These are phyloP conservation scores for Neurospora discreta DNA, from an alignment of 495 filamentous ascomycete genomes.

Conservation along the genomic window DNA sequence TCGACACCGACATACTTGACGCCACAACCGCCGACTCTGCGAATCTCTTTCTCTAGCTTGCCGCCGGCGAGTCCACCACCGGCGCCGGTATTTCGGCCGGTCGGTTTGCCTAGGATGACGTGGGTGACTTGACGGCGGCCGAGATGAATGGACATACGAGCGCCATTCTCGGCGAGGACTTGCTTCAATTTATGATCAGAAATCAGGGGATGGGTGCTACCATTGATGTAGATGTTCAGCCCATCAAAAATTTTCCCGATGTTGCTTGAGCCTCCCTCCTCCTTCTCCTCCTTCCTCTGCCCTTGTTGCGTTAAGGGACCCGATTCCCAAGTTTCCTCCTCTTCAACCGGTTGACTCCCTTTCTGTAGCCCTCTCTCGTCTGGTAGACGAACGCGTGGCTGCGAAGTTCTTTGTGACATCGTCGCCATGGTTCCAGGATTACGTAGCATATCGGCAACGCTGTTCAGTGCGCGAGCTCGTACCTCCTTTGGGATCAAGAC, in stretches of 20 bases:
- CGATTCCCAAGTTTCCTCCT: slow-evolving; percentile 13
- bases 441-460: slow-evolving; percentile 38
- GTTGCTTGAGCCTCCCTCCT: slow-evolving; percentile 17
- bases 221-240: slow-evolving; percentile 76
- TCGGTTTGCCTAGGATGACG: slow-evolving; percentile 64
- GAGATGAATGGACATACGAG: slow-evolving; percentile 51
- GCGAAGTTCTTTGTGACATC: not conserved
- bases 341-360: not conserved
- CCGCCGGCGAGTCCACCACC: slow-evolving; percentile 71
- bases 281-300: slow-evolving; percentile 27
- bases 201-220: slow-evolving; percentile 66
- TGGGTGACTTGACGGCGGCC: slow-evolving; percentile 70
- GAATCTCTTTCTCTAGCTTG: slow-evolving; percentile 79
- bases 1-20: slow-evolving; percentile 77
- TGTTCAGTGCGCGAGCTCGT: slow-evolving; percentile 28
- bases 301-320: slow-evolving; percentile 18
- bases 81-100: slow-evolving; percentile 32
- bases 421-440: slow-evolving; percentile 33
- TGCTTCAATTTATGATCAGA: slow-evolving; percentile 82
- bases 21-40: slow-evolving; percentile 45
- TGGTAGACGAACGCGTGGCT: not conserved
- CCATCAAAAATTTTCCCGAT: slow-evolving; percentile 47
- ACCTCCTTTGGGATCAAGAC: slow-evolving; percentile 32
- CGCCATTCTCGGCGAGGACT: slow-evolving; percentile 64
- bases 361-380: not conserved